Evolutionary conservation across 1,284 basidiomycete species (phyloP).

Genomic region (Schizopora paradoxa): DNA sequence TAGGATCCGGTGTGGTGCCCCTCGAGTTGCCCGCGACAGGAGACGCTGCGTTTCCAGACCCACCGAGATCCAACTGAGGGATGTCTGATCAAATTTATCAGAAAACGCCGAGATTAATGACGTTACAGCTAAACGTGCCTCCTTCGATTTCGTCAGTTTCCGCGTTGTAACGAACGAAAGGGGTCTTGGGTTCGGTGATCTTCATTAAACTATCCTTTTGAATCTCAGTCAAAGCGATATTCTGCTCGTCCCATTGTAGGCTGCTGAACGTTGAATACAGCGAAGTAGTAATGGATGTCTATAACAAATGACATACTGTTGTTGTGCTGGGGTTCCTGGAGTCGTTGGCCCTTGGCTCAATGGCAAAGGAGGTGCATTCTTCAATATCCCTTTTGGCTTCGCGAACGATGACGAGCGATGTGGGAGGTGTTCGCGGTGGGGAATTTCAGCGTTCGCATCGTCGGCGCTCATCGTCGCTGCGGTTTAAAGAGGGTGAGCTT

Average conservation of each 20-base stretch:
- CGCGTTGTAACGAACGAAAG: slow-evolving; percentile 86
- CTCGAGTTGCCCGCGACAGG: slow-evolving; percentile 11
- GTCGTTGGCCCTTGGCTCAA: slow-evolving; percentile 32
- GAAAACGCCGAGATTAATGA: slow-evolving; percentile 6
- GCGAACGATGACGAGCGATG: slow-evolving; percentile 37
- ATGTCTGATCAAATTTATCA: slow-evolving; percentile 63
- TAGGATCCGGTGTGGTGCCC: slow-evolving; percentile 27
- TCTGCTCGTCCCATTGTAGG: slow-evolving; percentile 90
- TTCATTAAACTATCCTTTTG: slow-evolving; percentile 94
- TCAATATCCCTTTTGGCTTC: slow-evolving; percentile 79
- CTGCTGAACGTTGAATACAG: slow-evolving; percentile 26
- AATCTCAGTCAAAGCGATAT: slow-evolving; percentile 84
- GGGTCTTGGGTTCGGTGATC: slow-evolving; percentile 96
- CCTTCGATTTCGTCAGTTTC: slow-evolving; percentile 79
- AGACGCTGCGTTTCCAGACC: slow-evolving; percentile 11
- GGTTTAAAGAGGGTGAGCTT: not conserved
- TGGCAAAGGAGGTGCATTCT: slow-evolving; percentile 62
- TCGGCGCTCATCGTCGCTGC: slow-evolving; percentile 8
- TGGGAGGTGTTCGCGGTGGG: slow-evolving; percentile 8
- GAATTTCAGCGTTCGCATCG: slow-evolving; percentile 3
- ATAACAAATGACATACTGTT: slow-evolving; percentile 46
- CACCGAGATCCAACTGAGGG: slow-evolving; percentile 52
- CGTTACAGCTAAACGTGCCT: slow-evolving; percentile 40
- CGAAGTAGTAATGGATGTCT: not conserved
- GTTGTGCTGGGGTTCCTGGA: slow-evolving; percentile 36